A percentile compares a stretch with the other conserved stretches of the same genome.
Evolutionary conservation across 2,329 filamentous ascomycete species (phyloP).

Genomic region (Colletotrichum sp.): DNA sequence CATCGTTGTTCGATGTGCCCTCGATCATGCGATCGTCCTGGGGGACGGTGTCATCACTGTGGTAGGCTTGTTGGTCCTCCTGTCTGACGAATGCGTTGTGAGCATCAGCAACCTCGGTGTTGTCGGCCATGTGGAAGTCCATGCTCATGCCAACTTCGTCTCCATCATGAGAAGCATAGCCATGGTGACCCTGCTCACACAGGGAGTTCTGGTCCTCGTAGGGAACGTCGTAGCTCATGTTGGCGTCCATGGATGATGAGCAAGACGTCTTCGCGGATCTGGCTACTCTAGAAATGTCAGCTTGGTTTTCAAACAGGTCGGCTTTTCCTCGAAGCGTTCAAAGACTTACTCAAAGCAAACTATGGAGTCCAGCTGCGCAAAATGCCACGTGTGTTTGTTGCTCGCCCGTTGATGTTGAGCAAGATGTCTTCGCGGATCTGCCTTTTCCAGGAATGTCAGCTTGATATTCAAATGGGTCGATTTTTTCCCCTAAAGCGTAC

Average conservation of each 20-base stretch:
- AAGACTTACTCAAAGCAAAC: neutral
- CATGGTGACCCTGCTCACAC: neutral
- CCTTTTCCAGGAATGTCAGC: neutral
- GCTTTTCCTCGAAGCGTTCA: neutral
- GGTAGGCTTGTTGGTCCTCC: neutral
- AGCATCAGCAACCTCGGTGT: neutral
- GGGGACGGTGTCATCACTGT: accelerated
- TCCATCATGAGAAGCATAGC: neutral
- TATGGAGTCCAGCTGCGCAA: neutral
- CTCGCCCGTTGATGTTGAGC: neutral
- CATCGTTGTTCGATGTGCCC: accelerated
- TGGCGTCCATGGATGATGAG: neutral
- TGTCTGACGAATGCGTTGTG: neutral
- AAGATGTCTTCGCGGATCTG: neutral
- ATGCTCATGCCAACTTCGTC: neutral
- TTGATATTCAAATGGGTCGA: neutral
- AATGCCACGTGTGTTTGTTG: too few species aligned
- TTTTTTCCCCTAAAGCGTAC: neutral
- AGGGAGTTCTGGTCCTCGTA: neutral
- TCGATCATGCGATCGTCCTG: neutral
- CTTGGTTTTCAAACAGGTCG: neutral
- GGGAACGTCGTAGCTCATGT: neutral
- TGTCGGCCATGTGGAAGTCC: neutral
- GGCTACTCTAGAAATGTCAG: neutral
- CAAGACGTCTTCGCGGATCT: neutral